These are phyloP conservation scores for Cladophialophora exuberans DNA, from an alignment of 2,329 filamentous ascomycete species.

Conservation along the genomic window DNA sequence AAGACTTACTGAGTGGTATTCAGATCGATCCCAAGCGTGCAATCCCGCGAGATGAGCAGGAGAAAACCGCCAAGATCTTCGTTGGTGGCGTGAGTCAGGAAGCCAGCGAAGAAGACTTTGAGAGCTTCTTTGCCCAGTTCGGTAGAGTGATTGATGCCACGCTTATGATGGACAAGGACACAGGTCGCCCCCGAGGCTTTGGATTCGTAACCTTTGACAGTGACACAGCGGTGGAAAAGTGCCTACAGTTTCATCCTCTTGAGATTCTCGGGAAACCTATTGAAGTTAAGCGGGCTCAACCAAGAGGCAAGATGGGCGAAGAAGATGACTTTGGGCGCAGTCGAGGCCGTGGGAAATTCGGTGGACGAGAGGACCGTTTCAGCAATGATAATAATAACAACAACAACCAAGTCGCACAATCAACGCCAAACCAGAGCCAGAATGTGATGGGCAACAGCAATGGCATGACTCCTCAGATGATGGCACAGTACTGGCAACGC, in stretches of 20 bases:
- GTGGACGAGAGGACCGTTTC: slow-evolving; percentile 46
- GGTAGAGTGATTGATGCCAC: slow-evolving; percentile 96
- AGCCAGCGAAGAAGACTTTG: slow-evolving; percentile 93
- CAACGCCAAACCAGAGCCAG: slow-evolving; percentile 38
- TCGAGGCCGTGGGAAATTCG: slow-evolving; percentile 47
- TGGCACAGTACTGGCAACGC: slow-evolving; percentile 97
- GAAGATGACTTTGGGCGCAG: slow-evolving; percentile 71
- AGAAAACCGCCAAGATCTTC: slow-evolving; percentile 98
- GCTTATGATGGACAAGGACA: slow-evolving; percentile 99
- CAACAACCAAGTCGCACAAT: slow-evolving; percentile 50
- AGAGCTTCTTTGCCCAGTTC: slow-evolving; percentile 95
- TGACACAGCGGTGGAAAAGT: slow-evolving; percentile 90
- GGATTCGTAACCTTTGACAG: slow-evolving; percentile 98
- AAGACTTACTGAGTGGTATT: slow-evolving; percentile 34
- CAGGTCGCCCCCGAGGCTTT: slow-evolving; percentile 92
- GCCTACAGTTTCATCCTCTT: slow-evolving; percentile 73
- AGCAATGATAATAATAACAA: slow-evolving; percentile 34
- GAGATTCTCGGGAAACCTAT: slow-evolving; percentile 96
- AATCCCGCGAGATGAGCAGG: slow-evolving; percentile 95
- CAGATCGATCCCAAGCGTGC: slow-evolving; percentile 98
- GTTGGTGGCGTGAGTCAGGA: slow-evolving; percentile 97
- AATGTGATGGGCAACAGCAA: slow-evolving; percentile 41
- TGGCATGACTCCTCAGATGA: slow-evolving; percentile 92
- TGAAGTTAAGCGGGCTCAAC: slow-evolving; percentile 97
- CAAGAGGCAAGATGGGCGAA: slow-evolving; percentile 89